Conservation (phyloP, 208 protist species). For the Spongospora subterranea region DNA sequence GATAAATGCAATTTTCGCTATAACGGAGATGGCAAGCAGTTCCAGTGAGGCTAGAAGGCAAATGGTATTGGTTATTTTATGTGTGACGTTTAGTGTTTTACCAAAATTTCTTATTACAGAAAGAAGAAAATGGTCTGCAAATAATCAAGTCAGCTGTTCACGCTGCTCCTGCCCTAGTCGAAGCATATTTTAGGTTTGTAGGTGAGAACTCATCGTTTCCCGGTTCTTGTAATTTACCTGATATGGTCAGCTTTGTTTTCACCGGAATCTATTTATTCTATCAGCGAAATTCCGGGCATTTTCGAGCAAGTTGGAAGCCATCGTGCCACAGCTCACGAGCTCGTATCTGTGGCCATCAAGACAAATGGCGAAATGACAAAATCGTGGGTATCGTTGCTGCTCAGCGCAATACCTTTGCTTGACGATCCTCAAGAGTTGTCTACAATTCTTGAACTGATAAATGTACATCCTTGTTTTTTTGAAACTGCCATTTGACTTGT, state of each 20-base stretch:
- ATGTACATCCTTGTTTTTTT: too few species aligned
- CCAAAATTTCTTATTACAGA: not conserved
- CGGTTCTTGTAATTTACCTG: not conserved
- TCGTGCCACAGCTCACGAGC: not conserved
- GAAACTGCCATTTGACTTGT: too few species aligned
- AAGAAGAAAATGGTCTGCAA: not conserved
- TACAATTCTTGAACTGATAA: too few species aligned
- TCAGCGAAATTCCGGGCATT: not conserved
- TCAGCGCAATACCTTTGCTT: not conserved
- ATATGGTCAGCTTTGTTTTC: not conserved
- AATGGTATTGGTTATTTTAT: not conserved
- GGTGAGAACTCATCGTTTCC: not conserved
- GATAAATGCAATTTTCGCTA: not conserved
- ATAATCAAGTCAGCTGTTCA: not conserved
- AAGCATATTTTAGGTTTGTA: constrained; percentile 33
- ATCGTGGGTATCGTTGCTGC: not conserved
- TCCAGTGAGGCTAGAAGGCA: not conserved
- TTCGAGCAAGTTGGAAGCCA: not conserved
- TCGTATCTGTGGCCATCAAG: too few species aligned
- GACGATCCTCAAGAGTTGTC: too few species aligned
- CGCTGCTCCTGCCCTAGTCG: not conserved
- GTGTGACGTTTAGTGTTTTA: not conserved
- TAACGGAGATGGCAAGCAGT: not conserved
- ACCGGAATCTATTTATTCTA: not conserved
- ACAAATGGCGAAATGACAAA: too few species aligned